Percentiles rank a stretch among this genome's conserved stretches.
phyloP scores from a whole-genome alignment of 495 filamentous ascomycete genomes.

The Aspergillus bertholletiae region DNA sequence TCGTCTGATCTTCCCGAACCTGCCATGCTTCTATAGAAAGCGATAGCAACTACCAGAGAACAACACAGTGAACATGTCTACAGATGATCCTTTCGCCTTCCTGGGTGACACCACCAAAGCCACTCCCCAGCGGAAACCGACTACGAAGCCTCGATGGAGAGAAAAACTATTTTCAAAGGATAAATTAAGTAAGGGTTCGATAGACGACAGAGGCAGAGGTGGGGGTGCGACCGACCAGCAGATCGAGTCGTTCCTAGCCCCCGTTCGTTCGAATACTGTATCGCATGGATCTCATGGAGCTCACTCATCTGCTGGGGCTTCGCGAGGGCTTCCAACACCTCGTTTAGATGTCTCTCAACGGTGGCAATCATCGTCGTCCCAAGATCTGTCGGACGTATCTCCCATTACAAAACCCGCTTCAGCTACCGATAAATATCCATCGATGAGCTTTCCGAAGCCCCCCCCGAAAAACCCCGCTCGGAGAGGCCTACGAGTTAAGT shows the following conservation, averaged over 20 bases:
- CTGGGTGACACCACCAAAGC: conserved; percentile 20
- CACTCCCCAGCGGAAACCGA: conserved; percentile 33
- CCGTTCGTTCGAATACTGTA: conserved; percentile 23
- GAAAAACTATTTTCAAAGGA: conserved; percentile 48
- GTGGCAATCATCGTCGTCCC: conserved; percentile 19
- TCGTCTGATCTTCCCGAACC: conserved; percentile 1
- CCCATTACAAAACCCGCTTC: conserved; percentile 16
- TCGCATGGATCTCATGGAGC: conserved; percentile 12
- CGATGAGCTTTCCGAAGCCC: conserved; percentile 11
- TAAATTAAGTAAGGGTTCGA: conserved; percentile 26
- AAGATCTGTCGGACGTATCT: conserved; percentile 19
- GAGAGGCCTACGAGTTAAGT: conserved; percentile 69
- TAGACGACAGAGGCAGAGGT: conserved; percentile 5
- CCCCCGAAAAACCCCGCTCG: conserved; percentile 36
- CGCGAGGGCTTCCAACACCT: conserved; percentile 16
- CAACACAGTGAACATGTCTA: conserved; percentile 31
- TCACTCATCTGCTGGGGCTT: conserved; percentile 11
- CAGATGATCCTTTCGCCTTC: conserved; percentile 39
- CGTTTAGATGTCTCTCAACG: conserved; percentile 19
- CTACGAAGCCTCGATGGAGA: conserved; percentile 42
- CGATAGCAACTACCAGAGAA: conserved; percentile 3
- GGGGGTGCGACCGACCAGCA: conserved; percentile 35
- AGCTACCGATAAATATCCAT: conserved; percentile 12
- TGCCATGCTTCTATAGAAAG: conserved; percentile 19
- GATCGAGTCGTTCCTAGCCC: conserved; percentile 45